Base-by-base conservation (phyloP, 768 basidiomycete species). In the Lactarius hatsudake region DNA sequence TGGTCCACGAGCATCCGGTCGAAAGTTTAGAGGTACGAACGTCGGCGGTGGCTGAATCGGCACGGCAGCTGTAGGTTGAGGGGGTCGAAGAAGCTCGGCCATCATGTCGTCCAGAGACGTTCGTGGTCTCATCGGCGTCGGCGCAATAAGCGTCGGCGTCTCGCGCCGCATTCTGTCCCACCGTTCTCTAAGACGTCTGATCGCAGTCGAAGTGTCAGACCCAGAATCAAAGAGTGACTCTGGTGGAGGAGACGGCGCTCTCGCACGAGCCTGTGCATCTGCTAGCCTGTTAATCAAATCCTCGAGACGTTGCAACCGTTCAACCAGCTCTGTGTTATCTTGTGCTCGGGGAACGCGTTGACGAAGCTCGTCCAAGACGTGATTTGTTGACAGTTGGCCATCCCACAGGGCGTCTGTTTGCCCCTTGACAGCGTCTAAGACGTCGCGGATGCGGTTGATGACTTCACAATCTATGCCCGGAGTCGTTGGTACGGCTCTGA, bases 341-440 rank as follows among this genome's bases (percentile, higher is more conserved):
- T n/a, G 74, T 69, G 55, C 80, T 76, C 23, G 83, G 81, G 36
- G 68, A n/a, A 30, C 28, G 18, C 80, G 72, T 17, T 82, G 80
- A 23, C 84, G 82, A 62, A 94, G 78, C 30, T 87, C 84, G 64
- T 89, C 85, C 42, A 95, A 75, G 66, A 86, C 77, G 36, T 83
- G 81, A 61, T 87, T 86, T 8, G 88, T 83, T 0, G 82, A 78
- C 0, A 75, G 72, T 75, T 96, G 92, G 6, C 83, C 85, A 58
- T 89, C 81, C 75, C 84, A 80, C 26, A 96, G 75, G 10, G 82
- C 84, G 12, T 79, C 78, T 8, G 87, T 79, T 70, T 88, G 85
- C 8, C 85, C 83, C 54, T 86, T 81, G 54, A 95, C 79, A 15
- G 79, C 81, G 18, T 83, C 78, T 55, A 94, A 71, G 34, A 87